These are phyloP conservation scores for Boletus coccyginus DNA, from an alignment of 768 basidiomycete species.

Conservation along the genomic window DNA sequence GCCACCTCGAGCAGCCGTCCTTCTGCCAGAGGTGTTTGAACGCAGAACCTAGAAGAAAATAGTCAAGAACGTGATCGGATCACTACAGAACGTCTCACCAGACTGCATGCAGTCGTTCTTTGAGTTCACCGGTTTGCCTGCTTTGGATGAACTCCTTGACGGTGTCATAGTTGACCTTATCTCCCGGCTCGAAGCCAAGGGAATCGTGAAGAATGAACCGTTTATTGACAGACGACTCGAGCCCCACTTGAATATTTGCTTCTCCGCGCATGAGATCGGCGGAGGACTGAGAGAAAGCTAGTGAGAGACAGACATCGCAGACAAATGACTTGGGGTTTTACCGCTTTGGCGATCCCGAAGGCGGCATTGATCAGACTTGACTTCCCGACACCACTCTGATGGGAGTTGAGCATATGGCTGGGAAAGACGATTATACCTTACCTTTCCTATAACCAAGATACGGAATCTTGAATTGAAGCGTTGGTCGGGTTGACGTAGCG, in stretches of 20 bases:
- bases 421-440: neutral
- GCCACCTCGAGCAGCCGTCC: no score
- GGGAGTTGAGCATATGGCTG: neutral
- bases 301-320: neutral
- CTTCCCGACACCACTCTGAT: neutral
- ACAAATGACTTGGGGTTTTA: neutral
- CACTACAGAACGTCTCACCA: neutral
- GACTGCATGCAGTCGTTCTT: neutral
- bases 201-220: neutral
- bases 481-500: neutral
- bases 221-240: neutral
- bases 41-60: no score
- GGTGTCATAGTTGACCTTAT: neutral
- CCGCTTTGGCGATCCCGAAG: neutral
- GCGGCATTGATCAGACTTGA: neutral
- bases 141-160: neutral
- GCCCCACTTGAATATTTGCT: neutral
- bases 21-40: no score
- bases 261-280: no score
- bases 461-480: neutral
- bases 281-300: neutral
- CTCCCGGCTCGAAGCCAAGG: conserved; percentile 2
- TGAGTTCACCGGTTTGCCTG: neutral
- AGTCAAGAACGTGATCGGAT: neutral
- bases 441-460: conserved; percentile 3